A percentile compares a stretch with the other conserved stretches of the same genome.
Evolutionary conservation across 805 yeast genomes (phyloP).

Genomic region (Lachancea fermentati): DNA sequence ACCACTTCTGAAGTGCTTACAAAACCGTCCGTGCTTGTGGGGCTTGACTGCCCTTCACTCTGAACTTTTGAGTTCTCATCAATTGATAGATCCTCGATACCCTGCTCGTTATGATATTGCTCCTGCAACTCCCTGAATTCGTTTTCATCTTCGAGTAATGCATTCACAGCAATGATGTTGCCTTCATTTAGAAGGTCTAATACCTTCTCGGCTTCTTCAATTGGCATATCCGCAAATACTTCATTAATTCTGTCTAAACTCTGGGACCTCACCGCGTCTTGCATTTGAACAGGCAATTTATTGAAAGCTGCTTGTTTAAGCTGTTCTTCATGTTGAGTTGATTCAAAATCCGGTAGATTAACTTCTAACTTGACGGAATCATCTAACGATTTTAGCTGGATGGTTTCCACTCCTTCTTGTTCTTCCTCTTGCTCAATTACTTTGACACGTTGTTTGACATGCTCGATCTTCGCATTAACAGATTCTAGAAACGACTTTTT

Average conservation of each 20-base stretch:
- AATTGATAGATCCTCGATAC: slow-evolving; percentile 15
- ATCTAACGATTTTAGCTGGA: slow-evolving; percentile 84
- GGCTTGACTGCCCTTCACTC: slow-evolving; percentile 15
- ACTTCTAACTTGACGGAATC: slow-evolving; percentile 73
- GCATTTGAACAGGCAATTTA: slow-evolving; percentile 56
- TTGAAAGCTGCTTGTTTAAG: slow-evolving; percentile 50
- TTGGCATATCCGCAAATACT: slow-evolving; percentile 65
- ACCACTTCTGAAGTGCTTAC: slow-evolving; percentile 36
- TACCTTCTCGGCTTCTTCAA: slow-evolving; percentile 74
- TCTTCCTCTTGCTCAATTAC: slow-evolving; percentile 49
- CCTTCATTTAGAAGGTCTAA: slow-evolving; percentile 72
- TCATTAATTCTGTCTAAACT: slow-evolving; percentile 74
- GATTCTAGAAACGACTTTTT: slow-evolving; percentile 64
- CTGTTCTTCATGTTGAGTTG: slow-evolving; percentile 39
- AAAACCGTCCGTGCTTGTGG: slow-evolving; percentile 10
- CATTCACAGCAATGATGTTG: slow-evolving; percentile 79
- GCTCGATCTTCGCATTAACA: slow-evolving; percentile 65
- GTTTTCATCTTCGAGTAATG: slow-evolving; percentile 62
- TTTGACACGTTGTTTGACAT: slow-evolving; percentile 70
- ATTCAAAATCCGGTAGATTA: slow-evolving; percentile 56
- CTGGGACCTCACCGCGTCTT: slow-evolving; percentile 66
- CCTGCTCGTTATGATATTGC: slow-evolving; percentile 34
- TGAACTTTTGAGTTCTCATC: slow-evolving; percentile 12
- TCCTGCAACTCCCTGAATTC: slow-evolving; percentile 54
- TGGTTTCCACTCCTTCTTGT: slow-evolving; percentile 62